phyloP scores from a whole-genome alignment of 108 stramenopile species.

The Schizochytrium sp. region DNA sequence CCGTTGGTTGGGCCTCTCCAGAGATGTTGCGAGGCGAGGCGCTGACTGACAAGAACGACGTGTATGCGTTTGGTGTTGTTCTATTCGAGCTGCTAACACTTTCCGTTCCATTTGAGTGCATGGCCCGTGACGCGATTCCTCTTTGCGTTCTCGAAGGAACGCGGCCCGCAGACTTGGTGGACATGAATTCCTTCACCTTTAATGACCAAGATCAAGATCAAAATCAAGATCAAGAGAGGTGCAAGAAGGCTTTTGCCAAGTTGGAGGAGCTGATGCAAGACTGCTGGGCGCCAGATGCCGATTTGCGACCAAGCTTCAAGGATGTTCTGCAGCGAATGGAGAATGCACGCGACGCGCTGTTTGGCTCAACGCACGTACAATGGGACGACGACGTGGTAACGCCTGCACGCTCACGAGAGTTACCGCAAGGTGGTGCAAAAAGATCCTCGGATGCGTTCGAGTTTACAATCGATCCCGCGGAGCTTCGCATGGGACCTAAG shows the following conservation, averaged over 20 bases:
- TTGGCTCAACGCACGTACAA: background rate
- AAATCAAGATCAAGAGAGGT: no score
- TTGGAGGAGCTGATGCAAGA: background rate
- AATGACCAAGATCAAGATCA: no score
- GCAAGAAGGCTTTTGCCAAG: background rate
- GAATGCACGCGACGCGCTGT: background rate
- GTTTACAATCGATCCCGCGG: background rate
- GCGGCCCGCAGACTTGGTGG: background rate
- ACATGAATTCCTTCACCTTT: background rate
- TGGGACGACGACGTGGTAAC: background rate
- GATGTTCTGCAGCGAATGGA: background rate
- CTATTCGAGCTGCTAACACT: background rate
- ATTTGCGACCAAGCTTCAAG: background rate
- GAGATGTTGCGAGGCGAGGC: background rate
- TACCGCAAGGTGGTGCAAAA: no score
- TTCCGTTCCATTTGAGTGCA: background rate
- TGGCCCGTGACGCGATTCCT: background rate
- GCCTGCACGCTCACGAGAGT: background rate
- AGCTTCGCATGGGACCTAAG: background rate
- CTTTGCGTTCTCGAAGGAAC: background rate
- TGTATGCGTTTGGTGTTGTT: background rate
- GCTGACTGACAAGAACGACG: background rate
- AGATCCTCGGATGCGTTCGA: background rate
- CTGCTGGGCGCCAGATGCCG: background rate
- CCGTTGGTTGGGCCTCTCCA: constrained; percentile 1